Evolutionary conservation across 495 filamentous ascomycete genomes (phyloP).

Genomic region (Xylaria flabelliformis): DNA sequence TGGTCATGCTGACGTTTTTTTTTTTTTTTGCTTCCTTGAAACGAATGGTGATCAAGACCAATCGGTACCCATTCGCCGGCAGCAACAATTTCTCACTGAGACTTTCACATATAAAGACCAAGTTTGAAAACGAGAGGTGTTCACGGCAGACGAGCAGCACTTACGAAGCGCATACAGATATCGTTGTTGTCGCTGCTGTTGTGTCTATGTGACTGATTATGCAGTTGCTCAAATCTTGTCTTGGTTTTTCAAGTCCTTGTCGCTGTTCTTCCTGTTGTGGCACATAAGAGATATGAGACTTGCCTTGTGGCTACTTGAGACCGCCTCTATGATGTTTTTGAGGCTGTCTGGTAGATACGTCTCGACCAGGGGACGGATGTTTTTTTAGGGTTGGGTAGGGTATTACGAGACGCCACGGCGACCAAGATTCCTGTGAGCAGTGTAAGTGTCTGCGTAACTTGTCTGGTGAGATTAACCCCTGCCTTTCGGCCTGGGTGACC

Average conservation of each 20-base stretch:
- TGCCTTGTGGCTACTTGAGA: conserved; percentile 5
- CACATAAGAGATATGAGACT: conserved; percentile 14
- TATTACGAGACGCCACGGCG: neutral
- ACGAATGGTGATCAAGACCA: neutral
- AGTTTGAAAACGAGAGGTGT: neutral
- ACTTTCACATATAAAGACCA: conserved; percentile 1
- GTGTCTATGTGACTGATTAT: conserved; percentile 23
- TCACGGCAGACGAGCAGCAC: conserved; percentile 15
- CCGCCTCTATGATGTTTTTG: neutral
- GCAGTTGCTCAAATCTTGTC: neutral
- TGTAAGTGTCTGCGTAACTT: neutral
- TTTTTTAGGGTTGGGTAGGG: neutral
- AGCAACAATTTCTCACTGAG: neutral
- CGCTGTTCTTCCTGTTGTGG: conserved; percentile 7
- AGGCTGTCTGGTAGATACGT: conserved; percentile 5
- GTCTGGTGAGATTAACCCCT: neutral
- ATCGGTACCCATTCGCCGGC: neutral
- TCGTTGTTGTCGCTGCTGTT: conserved; percentile 17
- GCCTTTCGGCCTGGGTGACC: neutral
- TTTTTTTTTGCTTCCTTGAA: neutral
- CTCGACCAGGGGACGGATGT: neutral
- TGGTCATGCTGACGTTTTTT: neutral
- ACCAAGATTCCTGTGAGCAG: conserved; percentile 7
- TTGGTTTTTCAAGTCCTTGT: conserved; percentile 4
- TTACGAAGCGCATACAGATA: conserved; percentile 12